A percentile compares a stretch with the other conserved stretches of the same genome.
These are phyloP conservation scores for Penicillium nucicola DNA, from an alignment of 495 filamentous ascomycete genomes.

Conservation along the genomic window DNA sequence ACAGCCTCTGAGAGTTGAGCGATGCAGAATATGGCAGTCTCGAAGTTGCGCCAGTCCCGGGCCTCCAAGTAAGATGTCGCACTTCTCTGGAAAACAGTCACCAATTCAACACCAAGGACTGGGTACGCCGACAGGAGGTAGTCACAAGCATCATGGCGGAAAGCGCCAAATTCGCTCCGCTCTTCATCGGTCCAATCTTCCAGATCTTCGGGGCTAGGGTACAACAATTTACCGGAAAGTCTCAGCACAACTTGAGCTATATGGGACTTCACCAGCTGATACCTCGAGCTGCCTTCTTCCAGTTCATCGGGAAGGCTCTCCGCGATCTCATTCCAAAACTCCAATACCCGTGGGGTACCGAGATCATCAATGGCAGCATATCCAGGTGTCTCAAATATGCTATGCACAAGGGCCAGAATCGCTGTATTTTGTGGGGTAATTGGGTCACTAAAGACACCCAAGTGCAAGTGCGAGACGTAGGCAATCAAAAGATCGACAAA, in stretches of 20 bases:
- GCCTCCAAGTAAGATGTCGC: constrained; percentile 55
- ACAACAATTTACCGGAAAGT: constrained; percentile 40
- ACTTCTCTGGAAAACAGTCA: constrained; percentile 66
- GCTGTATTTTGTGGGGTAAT: constrained; percentile 31
- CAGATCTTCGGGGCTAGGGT: constrained; percentile 27
- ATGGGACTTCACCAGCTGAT: constrained; percentile 30
- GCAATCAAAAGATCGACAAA: constrained; percentile 69
- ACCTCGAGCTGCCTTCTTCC: constrained; percentile 22
- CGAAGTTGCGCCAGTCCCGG: constrained; percentile 71
- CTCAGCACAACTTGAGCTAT: constrained; percentile 35
- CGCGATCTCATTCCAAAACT: constrained; percentile 72
- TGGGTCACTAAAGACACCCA: constrained; percentile 28
- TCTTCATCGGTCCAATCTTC: constrained; percentile 68
- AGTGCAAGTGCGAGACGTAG: constrained; percentile 45
- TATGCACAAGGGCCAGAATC: constrained; percentile 50
- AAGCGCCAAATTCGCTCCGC: constrained; percentile 67
- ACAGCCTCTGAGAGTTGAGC: constrained; percentile 72
- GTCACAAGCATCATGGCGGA: constrained; percentile 78
- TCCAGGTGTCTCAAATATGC: constrained; percentile 67
- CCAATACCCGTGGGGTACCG: constrained; percentile 70
- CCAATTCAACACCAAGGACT: constrained; percentile 62
- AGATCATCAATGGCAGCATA: constrained; percentile 73
- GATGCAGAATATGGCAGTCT: constrained; percentile 78
- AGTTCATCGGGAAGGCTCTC: constrained; percentile 35
- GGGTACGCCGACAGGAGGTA: constrained; percentile 74